phyloP scores from a whole-genome alignment of 163 green algal genomes.

The Scenedesmus sp. region DNA sequence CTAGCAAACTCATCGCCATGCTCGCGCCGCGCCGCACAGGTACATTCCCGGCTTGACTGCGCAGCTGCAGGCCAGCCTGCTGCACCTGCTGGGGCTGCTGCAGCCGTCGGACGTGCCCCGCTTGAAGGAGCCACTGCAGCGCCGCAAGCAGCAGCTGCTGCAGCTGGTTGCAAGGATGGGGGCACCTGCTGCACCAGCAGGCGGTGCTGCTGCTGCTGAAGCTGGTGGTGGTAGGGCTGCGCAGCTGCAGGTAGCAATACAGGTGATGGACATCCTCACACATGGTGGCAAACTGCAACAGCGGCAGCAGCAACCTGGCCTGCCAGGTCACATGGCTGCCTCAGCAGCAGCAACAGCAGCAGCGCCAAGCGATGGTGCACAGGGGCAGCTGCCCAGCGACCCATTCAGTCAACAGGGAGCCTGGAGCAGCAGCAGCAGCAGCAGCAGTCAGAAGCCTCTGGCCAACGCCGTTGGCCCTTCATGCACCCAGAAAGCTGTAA shows the following conservation, averaged over 20 bases:
- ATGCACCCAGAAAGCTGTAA: background rate
- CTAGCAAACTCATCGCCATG: background rate
- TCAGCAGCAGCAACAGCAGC: background rate
- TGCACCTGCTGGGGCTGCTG: slow-evolving; percentile 70
- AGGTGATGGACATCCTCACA: background rate
- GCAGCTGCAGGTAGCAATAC: background rate
- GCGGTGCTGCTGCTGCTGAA: background rate
- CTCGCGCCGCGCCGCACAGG: background rate
- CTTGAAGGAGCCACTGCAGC: slow-evolving; percentile 28
- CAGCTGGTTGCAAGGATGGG: background rate
- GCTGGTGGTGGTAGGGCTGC: background rate
- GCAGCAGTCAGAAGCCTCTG: background rate
- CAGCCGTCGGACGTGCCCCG: slow-evolving; percentile 15
- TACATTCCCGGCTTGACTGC: slow-evolving; percentile 62
- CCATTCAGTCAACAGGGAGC: background rate
- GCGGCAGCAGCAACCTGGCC: background rate
- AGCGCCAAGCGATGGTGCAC: background rate
- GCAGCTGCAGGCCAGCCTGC: slow-evolving; percentile 67
- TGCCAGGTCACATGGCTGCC: background rate
- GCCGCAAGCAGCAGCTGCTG: slow-evolving; percentile 1
- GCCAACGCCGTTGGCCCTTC: too few species aligned
- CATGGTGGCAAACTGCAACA: background rate
- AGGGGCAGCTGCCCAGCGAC: slow-evolving; percentile 9
- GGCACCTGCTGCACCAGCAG: background rate
- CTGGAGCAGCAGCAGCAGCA: background rate